Conservation (phyloP, 306 rosid species). For the Cucumis melo region DNA sequence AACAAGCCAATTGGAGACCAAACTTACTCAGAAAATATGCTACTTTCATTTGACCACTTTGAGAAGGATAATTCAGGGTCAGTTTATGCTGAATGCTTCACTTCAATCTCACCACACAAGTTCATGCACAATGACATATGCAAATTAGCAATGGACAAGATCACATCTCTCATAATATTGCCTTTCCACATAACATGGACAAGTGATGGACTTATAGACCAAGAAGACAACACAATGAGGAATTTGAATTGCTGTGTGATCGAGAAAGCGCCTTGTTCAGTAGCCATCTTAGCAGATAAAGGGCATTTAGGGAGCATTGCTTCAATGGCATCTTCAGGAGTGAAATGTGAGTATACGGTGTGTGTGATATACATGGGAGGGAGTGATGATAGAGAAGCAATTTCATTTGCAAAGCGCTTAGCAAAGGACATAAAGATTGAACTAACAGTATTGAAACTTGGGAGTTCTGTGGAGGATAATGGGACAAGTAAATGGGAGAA, state of each 20-base stretch:
- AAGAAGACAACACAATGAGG: background rate
- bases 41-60: conserved; percentile 23
- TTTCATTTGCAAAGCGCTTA: conserved; percentile 37
- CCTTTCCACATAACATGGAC: conserved; percentile 7
- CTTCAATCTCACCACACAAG: conserved; percentile 26
- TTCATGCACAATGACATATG: conserved; percentile 54
- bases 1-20: conserved; percentile 1
- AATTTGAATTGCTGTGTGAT: background rate
- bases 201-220: background rate
- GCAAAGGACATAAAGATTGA: conserved; percentile 9
- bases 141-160: conserved; percentile 29
- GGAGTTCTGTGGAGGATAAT: background rate
- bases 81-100: conserved; percentile 22
- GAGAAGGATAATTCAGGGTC: conserved; percentile 18
- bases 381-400: conserved; percentile 52
- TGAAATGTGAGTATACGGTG: conserved; percentile 5
- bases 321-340: background rate
- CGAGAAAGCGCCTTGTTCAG: conserved; percentile 4
- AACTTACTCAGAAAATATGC: conserved; percentile 17
- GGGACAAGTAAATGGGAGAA: conserved; percentile 4
- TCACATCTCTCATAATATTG: conserved; percentile 30
- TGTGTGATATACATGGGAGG: conserved; percentile 61
- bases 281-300: background rate
- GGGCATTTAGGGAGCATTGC: background rate
- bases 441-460: conserved; percentile 16